Evolutionary conservation across 371 early-diverging fungal species (phyloP).

Genomic region (Umbelopsis sp.): DNA sequence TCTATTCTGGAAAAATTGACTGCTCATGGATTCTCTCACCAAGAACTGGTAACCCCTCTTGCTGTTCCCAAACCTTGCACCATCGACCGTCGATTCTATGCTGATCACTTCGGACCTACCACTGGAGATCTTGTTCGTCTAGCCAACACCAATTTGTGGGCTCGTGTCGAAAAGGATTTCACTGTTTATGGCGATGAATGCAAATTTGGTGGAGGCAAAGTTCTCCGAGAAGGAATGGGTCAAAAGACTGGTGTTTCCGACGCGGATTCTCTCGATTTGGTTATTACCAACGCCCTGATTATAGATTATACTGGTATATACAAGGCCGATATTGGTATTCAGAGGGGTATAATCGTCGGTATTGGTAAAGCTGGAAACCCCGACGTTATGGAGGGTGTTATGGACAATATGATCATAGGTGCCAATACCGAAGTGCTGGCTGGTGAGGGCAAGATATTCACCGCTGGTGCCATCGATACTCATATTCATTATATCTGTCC

Average conservation of each 20-base stretch:
- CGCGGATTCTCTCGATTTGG: conserved; percentile 80
- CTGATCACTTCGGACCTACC: conserved; percentile 91
- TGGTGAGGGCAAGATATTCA: conserved; percentile 89
- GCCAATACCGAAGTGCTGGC: conserved; percentile 88
- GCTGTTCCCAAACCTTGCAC: conserved; percentile 46
- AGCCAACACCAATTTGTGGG: conserved; percentile 82
- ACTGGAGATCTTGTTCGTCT: conserved; percentile 86
- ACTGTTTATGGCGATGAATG: conserved; percentile 93
- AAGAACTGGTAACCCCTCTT: conserved; percentile 46
- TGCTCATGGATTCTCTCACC: conserved; percentile 65
- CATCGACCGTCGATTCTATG: conserved; percentile 80
- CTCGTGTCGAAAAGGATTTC: conserved; percentile 87
- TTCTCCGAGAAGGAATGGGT: conserved; percentile 94
- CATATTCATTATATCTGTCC: conserved; percentile 95
- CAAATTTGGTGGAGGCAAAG: conserved; percentile 86
- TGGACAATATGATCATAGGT: conserved; percentile 87
- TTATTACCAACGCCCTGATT: conserved; percentile 91
- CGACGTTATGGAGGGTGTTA: conserved; percentile 91
- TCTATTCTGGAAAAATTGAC: conserved; percentile 49
- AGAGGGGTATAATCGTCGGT: conserved; percentile 78
- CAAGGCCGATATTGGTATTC: conserved; percentile 96
- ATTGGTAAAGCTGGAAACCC: conserved; percentile 98
- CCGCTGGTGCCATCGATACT: conserved; percentile 91
- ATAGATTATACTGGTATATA: conserved; percentile 93
- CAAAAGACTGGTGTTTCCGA: conserved; percentile 68